These are phyloP conservation scores for Extremus antarcticus DNA, from an alignment of 495 filamentous ascomycete species.

Conservation along the genomic window DNA sequence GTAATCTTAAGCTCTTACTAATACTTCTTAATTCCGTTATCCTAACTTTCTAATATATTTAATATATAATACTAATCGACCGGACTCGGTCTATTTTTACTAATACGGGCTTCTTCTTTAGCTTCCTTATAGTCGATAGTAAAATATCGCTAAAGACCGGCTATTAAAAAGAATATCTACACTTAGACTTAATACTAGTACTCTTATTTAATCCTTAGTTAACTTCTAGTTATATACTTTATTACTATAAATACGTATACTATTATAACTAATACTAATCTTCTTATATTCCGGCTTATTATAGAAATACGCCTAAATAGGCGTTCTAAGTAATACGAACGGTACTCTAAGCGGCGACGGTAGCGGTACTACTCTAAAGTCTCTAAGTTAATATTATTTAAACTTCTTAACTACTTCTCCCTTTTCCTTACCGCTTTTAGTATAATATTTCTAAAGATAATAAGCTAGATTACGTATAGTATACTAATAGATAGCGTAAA, in stretches of 20 bases:
- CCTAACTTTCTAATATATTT: not conserved
- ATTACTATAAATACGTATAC: not conserved
- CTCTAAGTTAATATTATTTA: not conserved
- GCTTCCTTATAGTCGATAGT: conserved; percentile 2
- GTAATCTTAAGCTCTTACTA: not conserved
- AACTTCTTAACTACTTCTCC: not conserved
- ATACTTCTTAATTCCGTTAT: not conserved
- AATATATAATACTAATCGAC: not conserved
- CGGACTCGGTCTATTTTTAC: not conserved
- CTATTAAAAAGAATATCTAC: conserved; percentile 2
- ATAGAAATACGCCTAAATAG: not conserved
- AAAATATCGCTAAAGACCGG: conserved; percentile 6
- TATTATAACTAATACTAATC: not conserved
- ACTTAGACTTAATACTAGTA: not conserved
- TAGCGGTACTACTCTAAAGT: not conserved
- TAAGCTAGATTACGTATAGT: not conserved
- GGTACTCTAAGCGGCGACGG: not conserved
- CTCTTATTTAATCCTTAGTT: not conserved
- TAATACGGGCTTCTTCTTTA: not conserved
- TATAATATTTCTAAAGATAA: not conserved
- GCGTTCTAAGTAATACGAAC: not conserved
- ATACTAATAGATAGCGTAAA: not conserved
- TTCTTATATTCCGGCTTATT: not conserved
- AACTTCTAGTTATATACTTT: conserved; percentile 1
- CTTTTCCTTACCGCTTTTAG: not conserved